Conservation (phyloP, 2,329 filamentous ascomycete species). For the Penicillium sumatraense region DNA sequence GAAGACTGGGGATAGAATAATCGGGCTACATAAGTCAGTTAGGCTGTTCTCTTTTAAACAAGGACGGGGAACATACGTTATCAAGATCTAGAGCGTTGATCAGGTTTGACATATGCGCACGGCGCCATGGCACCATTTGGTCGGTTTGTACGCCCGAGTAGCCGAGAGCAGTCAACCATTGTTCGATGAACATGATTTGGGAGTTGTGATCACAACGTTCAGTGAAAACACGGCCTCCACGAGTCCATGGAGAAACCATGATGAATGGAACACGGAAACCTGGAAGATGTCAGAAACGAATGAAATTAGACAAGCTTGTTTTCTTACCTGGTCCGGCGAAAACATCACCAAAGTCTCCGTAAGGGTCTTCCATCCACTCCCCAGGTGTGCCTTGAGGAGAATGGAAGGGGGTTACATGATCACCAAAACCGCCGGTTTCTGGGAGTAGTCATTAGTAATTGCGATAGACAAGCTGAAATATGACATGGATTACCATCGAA, state of each 20-base stretch:
- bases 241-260: slow-evolving; percentile 62
- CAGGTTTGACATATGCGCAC: slow-evolving; percentile 54
- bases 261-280: slow-evolving; percentile 59
- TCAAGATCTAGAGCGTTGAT: slow-evolving; percentile 54
- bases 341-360: slow-evolving; percentile 47
- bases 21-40: slow-evolving; percentile 46
- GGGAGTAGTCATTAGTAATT: slow-evolving; percentile 11
- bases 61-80: slow-evolving; percentile 26
- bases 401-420: slow-evolving; percentile 59
- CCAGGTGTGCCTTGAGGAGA: slow-evolving; percentile 55
- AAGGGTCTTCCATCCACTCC: slow-evolving; percentile 58
- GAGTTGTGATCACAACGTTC: slow-evolving; percentile 62
- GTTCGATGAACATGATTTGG: slow-evolving; percentile 59
- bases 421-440: slow-evolving; percentile 61
- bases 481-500: slow-evolving; percentile 53
- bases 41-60: background rate
- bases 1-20: slow-evolving; percentile 53
- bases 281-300: slow-evolving; percentile 9
- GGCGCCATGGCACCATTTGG: slow-evolving; percentile 53
- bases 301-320: background rate
- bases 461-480: no score
- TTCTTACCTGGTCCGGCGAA: slow-evolving; percentile 47
- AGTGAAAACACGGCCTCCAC: slow-evolving; percentile 58
- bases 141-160: slow-evolving; percentile 45
- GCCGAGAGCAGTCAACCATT: slow-evolving; percentile 52